Evolutionary conservation across 1,284 basidiomycete species (phyloP).

Genomic region (Pascua sp.): DNA sequence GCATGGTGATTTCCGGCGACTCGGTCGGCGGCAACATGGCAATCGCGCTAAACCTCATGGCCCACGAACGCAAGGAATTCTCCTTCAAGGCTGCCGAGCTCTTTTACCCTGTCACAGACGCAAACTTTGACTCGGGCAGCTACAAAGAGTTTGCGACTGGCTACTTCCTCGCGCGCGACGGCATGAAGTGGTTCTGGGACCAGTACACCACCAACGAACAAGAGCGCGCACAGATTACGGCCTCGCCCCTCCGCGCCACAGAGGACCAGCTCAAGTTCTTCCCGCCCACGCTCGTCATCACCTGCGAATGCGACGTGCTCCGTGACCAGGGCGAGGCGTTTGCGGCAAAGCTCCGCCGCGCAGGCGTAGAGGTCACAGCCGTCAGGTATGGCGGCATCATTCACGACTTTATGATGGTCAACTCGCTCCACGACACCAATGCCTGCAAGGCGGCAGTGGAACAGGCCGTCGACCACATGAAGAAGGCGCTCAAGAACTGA

Average conservation of each 20-base stretch:
- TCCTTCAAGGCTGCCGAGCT: conserved; percentile 6
- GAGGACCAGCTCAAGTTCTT: conserved; percentile 8
- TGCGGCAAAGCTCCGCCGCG: conserved; percentile 12
- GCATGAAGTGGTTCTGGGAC: conserved; percentile 24
- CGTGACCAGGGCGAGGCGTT: conserved; percentile 17
- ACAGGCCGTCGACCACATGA: conserved; percentile 6
- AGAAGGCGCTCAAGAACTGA: not conserved
- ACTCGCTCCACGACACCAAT: conserved; percentile 13
- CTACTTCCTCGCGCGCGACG: conserved; percentile 15
- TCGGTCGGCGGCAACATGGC: conserved; percentile 18
- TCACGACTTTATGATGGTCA: conserved; percentile 19
- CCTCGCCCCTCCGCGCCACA: conserved; percentile 6
- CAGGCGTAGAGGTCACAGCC: conserved; percentile 11
- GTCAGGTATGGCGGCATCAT: conserved; percentile 12
- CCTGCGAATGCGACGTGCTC: conserved; percentile 16
- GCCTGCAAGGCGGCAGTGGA: conserved; percentile 6
- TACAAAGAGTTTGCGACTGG: conserved; percentile 17
- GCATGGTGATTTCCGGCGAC: conserved; percentile 15
- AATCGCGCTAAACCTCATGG: conserved; percentile 11
- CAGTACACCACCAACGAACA: conserved; percentile 7
- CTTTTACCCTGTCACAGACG: conserved; percentile 17
- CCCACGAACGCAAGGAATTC: conserved; percentile 6
- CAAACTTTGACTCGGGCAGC: conserved; percentile 11
- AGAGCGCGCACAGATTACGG: conserved; percentile 6
- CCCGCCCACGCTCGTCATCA: conserved; percentile 17